Conservation (phyloP, 2,329 filamentous ascomycete genomes). For the Keithomyces neogunnii region DNA sequence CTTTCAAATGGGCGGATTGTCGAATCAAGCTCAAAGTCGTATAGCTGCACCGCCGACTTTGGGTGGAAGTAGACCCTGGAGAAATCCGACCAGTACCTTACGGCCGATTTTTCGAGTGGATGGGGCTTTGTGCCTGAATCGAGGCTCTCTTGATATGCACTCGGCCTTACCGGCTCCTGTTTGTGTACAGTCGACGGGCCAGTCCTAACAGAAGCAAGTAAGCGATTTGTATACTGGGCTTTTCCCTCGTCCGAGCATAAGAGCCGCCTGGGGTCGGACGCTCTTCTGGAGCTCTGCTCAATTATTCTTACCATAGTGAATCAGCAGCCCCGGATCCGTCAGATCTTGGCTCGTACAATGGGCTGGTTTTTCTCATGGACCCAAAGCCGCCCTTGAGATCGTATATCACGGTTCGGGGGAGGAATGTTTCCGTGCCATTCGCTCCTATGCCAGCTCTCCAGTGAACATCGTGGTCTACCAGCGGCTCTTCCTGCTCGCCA, state of each 20-base stretch:
- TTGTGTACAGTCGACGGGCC: slow-evolving; percentile 60
- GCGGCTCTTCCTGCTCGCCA: slow-evolving; percentile 31
- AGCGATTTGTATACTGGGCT: background rate
- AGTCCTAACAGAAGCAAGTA: slow-evolving; percentile 37
- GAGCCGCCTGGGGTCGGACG: background rate
- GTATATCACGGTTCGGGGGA: slow-evolving; percentile 85
- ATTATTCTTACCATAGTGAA: slow-evolving; percentile 24
- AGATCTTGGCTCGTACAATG: slow-evolving; percentile 60
- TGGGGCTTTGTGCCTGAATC: slow-evolving; percentile 63
- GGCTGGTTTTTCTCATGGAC: slow-evolving; percentile 77
- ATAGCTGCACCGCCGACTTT: slow-evolving; percentile 74
- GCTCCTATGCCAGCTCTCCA: slow-evolving; percentile 77
- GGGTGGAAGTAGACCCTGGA: slow-evolving; percentile 90
- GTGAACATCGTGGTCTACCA: slow-evolving; percentile 56
- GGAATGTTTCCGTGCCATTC: slow-evolving; percentile 84
- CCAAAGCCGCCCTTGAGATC: slow-evolving; percentile 93
- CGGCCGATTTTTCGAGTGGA: slow-evolving; percentile 55
- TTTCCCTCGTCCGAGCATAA: background rate
- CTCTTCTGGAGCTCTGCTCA: background rate
- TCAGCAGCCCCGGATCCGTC: slow-evolving; percentile 18
- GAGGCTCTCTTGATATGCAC: slow-evolving; percentile 70
- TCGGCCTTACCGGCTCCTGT: slow-evolving; percentile 58
- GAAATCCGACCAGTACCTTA: slow-evolving; percentile 97
- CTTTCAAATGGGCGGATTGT: slow-evolving; percentile 80
- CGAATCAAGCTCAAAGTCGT: slow-evolving; percentile 79